Percentiles rank a stretch among this genome's conserved stretches.
Conservation (phyloP, 2,329 filamentous ascomycete species). For the Aspergillus sp. region DNA sequence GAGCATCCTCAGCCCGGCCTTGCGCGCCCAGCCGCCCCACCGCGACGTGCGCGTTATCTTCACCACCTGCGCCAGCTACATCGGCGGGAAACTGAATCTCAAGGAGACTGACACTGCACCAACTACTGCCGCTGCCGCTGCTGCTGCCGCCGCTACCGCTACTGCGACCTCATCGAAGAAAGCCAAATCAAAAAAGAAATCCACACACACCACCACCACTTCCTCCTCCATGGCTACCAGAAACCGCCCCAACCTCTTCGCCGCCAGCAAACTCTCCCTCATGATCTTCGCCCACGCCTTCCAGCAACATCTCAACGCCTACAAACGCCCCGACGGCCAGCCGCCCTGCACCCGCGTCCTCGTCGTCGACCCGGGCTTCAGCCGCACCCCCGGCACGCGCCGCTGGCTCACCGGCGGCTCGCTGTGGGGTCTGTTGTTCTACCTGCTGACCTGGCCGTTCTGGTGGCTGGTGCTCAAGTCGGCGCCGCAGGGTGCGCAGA, state of each 20-base stretch:
- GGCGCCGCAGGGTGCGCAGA: slow-evolving; percentile 78
- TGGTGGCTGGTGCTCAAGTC: slow-evolving; percentile 90
- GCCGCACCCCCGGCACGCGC: slow-evolving; percentile 81
- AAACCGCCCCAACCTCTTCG: slow-evolving; percentile 48
- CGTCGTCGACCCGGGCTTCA: slow-evolving; percentile 81
- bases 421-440: slow-evolving; percentile 73
- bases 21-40: slow-evolving; percentile 88
- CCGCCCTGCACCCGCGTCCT: slow-evolving; percentile 81
- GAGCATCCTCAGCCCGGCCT: slow-evolving; percentile 83
- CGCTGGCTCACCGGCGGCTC: slow-evolving; percentile 84
- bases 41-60: slow-evolving; percentile 88
- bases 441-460: slow-evolving; percentile 72
- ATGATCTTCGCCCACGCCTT: slow-evolving; percentile 88
- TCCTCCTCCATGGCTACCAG: neutral
- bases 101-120: slow-evolving; percentile 18
- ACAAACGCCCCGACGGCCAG: slow-evolving; percentile 76
- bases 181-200: slow-evolving; percentile 18
- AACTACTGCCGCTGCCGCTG: neutral
- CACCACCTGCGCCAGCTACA: slow-evolving; percentile 83
- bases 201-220: neutral
- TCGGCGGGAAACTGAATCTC: slow-evolving; percentile 65
- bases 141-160: neutral
- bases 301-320: slow-evolving; percentile 85
- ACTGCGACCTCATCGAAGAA: slow-evolving; percentile 14
- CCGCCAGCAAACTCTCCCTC: slow-evolving; percentile 69